Evolutionary conservation across 371 early-diverging fungal species (phyloP), one percentile per base, ranked within the genome.

Genomic region (Mucor irregularis): DNA sequence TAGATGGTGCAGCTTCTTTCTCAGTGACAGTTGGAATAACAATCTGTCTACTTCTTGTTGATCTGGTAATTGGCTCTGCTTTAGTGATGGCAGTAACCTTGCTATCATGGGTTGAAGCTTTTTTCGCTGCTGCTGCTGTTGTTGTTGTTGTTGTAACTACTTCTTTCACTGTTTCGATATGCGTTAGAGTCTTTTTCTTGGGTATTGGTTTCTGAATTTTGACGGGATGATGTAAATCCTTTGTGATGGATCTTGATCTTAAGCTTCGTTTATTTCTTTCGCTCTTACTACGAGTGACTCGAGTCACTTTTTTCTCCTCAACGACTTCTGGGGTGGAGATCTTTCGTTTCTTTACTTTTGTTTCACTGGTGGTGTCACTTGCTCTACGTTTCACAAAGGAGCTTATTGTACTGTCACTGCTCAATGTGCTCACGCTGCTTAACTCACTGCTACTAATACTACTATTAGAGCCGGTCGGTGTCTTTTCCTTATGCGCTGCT

Each of bases 401-500:
- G n/a, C n/a, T n/a, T 45, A 45, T 29, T 25, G 29, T 26, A 7
- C 45, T n/a, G 40, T 57, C 5, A 25, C 40, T 24, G 28, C 43
- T 28, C 37, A 38, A 34, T 58, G 53, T 40, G 49, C 57, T 3
- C 33, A 33, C 26, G 54, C 54, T 37, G 39, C 52, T 43, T 21
- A 19, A 11, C 33, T 46, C 3, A 55, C 58, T 11, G 10, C 52
- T 53, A 58, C 57, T 42, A 62, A 65, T 13, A 55, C 50, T 14
- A 35, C 35, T 35, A n/a, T 45, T 58, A 52, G 19, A 22, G n/a
- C 47, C 61, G 56, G 11, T 17, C 7, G n/a, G 34, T 9, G 22
- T 26, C 5, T n/a, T 35, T 14, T 9, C 11, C 2, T 35, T 16
- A 14, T 34, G 35, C n/a, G 10, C 35, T 6, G 21, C 25, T 26